Conservation (phyloP, 345 rosid genomes). For the Raphanus sativus region DNA sequence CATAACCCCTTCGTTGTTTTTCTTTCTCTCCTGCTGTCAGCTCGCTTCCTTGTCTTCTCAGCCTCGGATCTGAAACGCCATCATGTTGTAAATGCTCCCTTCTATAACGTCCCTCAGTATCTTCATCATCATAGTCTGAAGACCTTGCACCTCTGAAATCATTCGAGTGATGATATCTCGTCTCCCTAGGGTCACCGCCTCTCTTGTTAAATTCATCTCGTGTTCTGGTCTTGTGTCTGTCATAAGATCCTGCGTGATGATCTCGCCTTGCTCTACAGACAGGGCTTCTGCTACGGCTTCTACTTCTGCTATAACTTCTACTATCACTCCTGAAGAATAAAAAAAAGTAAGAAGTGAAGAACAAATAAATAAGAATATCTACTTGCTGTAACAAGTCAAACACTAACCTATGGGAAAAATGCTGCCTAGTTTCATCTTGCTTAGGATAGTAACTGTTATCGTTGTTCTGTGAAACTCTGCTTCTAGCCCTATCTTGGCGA, state of each 20-base stretch:
- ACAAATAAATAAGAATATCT: not conserved
- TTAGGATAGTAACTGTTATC: constrained; percentile 36
- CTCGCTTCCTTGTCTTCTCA: constrained; percentile 43
- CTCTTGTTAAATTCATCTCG: constrained; percentile 58
- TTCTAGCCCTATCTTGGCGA: constrained; percentile 49
- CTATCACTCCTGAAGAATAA: constrained; percentile 27
- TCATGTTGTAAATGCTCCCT: constrained; percentile 31
- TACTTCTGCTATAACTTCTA: constrained; percentile 55
- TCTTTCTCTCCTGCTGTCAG: constrained; percentile 43
- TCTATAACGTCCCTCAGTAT: constrained; percentile 44
- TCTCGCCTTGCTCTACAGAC: constrained; percentile 56
- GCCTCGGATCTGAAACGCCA: constrained; percentile 34
- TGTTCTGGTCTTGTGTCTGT: constrained; percentile 56
- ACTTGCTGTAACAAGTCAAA: not conserved
- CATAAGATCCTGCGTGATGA: constrained; percentile 48
- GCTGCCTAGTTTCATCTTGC: constrained; percentile 31
- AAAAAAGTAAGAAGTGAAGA: not conserved
- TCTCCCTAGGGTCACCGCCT: constrained; percentile 50
- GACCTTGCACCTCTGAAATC: constrained; percentile 51
- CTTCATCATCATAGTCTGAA: constrained; percentile 21
- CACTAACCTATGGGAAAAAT: constrained; percentile 37
- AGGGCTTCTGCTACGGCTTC: constrained; percentile 79
- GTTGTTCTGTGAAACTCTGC: constrained; percentile 51
- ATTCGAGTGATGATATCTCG: constrained; percentile 44
- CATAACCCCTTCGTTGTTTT: constrained; percentile 37